A percentile compares a stretch with the other conserved stretches of the same genome.
Evolutionary conservation across 306 rosid species (phyloP).

Genomic region (Benincasa hispida): DNA sequence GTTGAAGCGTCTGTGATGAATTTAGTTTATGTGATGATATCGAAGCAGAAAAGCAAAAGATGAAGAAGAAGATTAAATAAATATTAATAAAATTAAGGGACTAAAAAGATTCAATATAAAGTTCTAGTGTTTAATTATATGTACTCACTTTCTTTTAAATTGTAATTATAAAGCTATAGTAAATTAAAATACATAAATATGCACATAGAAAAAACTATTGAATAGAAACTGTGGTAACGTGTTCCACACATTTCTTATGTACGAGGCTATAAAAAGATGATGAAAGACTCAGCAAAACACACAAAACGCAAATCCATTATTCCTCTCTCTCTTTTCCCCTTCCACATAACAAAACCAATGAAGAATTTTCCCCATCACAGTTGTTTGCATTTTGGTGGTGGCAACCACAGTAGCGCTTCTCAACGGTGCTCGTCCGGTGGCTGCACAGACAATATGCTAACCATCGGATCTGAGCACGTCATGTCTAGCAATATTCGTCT

Average conservation of each 20-base stretch:
- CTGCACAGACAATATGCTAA: neutral
- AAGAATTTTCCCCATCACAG: neutral
- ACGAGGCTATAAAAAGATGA: neutral
- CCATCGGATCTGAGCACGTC: fast-evolving
- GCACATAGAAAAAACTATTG: too few relatives aligned
- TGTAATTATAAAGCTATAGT: too few relatives aligned
- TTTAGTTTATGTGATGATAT: neutral
- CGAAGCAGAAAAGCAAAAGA: neutral
- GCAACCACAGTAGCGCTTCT: too few relatives aligned
- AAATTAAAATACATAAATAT: too few relatives aligned
- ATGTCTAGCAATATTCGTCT: neutral
- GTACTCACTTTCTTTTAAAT: too few relatives aligned
- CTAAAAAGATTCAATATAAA: too few relatives aligned
- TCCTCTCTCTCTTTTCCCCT: neutral
- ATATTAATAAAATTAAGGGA: too few relatives aligned
- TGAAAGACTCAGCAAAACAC: neutral
- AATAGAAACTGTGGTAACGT: neutral
- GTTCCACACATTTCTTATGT: neutral
- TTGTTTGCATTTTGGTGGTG: neutral
- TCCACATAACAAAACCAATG: neutral
- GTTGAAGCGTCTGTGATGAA: neutral
- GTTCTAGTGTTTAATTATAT: too few relatives aligned
- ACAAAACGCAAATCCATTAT: neutral
- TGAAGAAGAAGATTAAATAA: neutral
- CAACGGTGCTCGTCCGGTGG: neutral